Evolutionary conservation across 495 filamentous ascomycete species (phyloP), one percentile per base, ranked within the genome.

Genomic region (Sabuloglossum arenarium): DNA sequence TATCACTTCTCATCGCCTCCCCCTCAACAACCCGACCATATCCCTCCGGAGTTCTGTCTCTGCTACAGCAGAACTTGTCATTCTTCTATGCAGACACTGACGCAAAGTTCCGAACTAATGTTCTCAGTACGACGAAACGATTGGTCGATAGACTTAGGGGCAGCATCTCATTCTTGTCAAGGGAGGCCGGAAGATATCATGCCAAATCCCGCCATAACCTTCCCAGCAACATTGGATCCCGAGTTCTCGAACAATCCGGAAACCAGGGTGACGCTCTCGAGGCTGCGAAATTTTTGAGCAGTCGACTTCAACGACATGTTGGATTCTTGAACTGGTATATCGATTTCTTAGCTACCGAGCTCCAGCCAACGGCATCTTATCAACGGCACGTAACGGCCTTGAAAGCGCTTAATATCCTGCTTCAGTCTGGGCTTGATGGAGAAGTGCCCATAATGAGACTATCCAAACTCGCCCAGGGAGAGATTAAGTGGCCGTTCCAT

Each of bases 351-450:
- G 69, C 74, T 39, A 64, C 67, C 12, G 86, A 94, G 61, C 68
- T 98, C 27, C 68, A 77, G 32, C 79, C 88, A 0, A 85, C 80
- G 0, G 75, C 84, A 16, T 85, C 86, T 19, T 97, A 96, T 60
- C 86, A 90, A 60, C 79, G 86, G 11, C 88, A 90, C 59, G 83
- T 87, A n/a, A 84, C 78, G 0, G 79, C 86, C 0, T 62, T 95
- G 34, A 87, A 80, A 54, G 75, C 81, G 0, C 63, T 91, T 37
- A 64, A 67, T 1, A 68, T 82, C 12, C 58, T 88, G 0, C 59
- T 88, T 1, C 75, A 75, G 29, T 78, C 81, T 3, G 79, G 74
- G 1, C 47, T 77, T 11, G 69, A 71, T 57, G 45, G 56, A 8
- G 31, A 32, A 5, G 56, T 71, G 6, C 47, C 61, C 6, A n/a